A percentile compares a stretch with the other conserved stretches of the same genome.
Conservation (phyloP, 2,329 filamentous ascomycete genomes). For the Exserohilum rostratum region DNA sequence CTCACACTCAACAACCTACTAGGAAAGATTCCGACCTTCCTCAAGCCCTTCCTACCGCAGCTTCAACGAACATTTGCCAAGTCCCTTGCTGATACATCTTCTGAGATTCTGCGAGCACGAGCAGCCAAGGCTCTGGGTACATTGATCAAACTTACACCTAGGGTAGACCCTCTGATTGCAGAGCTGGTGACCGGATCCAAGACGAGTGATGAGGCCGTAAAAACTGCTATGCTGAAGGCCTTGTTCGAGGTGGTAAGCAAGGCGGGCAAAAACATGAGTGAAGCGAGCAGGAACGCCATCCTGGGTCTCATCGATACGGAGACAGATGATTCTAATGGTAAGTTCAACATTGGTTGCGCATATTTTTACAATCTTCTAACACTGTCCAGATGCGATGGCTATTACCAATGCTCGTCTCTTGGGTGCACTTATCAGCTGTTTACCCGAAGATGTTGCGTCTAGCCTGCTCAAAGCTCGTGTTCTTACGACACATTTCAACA, state of each 20-base stretch:
- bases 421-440: conserved; percentile 85
- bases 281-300: conserved; percentile 83
- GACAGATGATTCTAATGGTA: conserved; percentile 72
- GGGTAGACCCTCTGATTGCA: conserved; percentile 90
- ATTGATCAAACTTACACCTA: conserved; percentile 91
- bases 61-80: conserved; percentile 97
- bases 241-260: conserved; percentile 96
- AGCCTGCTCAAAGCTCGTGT: conserved; percentile 72
- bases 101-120: conserved; percentile 82
- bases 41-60: conserved; percentile 97
- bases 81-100: conserved; percentile 89
- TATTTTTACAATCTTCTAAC: conserved; percentile 12
- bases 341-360: conserved; percentile 12
- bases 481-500: conserved; percentile 75
- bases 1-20: conserved; percentile 92
- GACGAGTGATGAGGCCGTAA: conserved; percentile 84
- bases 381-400: conserved; percentile 66
- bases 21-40: conserved; percentile 92
- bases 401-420: conserved; percentile 91
- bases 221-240: conserved; percentile 95
- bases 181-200: conserved; percentile 96
- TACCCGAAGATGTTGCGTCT: conserved; percentile 72
- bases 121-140: conserved; percentile 95
- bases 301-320: conserved; percentile 88
- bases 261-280: conserved; percentile 92